Base-by-base conservation (phyloP, 352 stramenopile genomes). In the Aphanomyces cochlioides region DNA sequence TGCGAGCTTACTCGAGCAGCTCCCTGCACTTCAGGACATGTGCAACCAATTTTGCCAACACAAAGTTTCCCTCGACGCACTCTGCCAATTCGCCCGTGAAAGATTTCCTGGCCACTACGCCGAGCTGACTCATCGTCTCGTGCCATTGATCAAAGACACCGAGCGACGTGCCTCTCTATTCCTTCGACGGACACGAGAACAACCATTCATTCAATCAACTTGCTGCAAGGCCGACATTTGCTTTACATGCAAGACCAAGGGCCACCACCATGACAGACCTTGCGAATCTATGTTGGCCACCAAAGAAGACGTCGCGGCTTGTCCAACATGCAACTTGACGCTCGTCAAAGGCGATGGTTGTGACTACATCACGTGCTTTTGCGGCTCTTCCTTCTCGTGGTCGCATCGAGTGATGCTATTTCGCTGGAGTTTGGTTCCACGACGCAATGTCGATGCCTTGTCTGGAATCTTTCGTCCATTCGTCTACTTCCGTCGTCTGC, bases 311-410 rank as follows among this genome's bases (percentile, higher is more conserved):
- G 10, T 66, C 17, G 58, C 15, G 3, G 28, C n/a, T 12, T 66
- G 58, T 28, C 58, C 58, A 7, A 38, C 1, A 0, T 66, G 58
- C 43, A 66, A 56, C 10, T 12, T 66, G 10, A 36, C 21, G 17
- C 17, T 66, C 15, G 58, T 66, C 58, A 66, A 66, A 38, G 58
- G 58, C 43, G 58, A 66, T 38, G 58, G 58, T 28, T 66, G 58
- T 38, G 58, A 59, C 17, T n/a, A 1, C 4, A 53, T 66, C 17
- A 56, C 19, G 39, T 66, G 58, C 58, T 66, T 50, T 48, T 66
- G 58, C 8, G 58, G 58, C 43, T 28, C 45, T n/a, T 3, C 6
- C 12, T 66, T 66, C 13, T 15, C 6, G 17, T 66, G 58, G 58
- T 34, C 50, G 17, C n/a, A 0, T 12, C 19, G 12, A 36, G 19